Conservation (phyloP, 1,284 basidiomycete genomes). For the Boletus sp. region DNA sequence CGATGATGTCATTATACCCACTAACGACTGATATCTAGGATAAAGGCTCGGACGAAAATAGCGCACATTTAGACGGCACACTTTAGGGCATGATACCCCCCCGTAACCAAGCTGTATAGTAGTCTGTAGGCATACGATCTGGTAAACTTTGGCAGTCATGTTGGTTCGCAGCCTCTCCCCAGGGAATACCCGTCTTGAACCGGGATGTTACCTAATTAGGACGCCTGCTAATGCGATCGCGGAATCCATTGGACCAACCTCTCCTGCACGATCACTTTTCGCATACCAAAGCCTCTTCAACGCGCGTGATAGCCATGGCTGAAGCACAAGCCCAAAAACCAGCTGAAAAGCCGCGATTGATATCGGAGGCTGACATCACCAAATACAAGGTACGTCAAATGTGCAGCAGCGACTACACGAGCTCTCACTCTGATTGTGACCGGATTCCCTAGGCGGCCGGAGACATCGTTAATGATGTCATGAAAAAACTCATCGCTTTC, state of each 20-base stretch:
- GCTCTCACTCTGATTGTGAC: slow-evolving; percentile 11
- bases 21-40: slow-evolving; percentile 21
- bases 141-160: not conserved
- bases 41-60: slow-evolving; percentile 7
- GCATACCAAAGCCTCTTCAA: slow-evolving; percentile 7
- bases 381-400: slow-evolving; percentile 68
- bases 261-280: slow-evolving; percentile 9
- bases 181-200: slow-evolving; percentile 1
- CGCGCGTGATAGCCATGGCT: slow-evolving; percentile 46
- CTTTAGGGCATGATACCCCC: slow-evolving; percentile 24
- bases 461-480: slow-evolving; percentile 82
- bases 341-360: slow-evolving; percentile 47
- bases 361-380: slow-evolving; percentile 70
- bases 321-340: slow-evolving; percentile 44
- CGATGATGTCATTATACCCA: slow-evolving; percentile 14
- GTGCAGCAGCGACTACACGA: not conserved
- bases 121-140: slow-evolving; percentile 16
- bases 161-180: no score
- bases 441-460: slow-evolving; percentile 65
- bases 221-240: slow-evolving; percentile 9
- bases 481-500: slow-evolving; percentile 81
- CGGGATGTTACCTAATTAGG: slow-evolving; percentile 28
- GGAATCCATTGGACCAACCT: slow-evolving; percentile 1
- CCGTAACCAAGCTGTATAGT: slow-evolving; percentile 27
- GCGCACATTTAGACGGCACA: slow-evolving; percentile 21